Evolutionary conservation across 1,284 basidiomycete genomes (phyloP).

Genomic region (Irpex lacteus): DNA sequence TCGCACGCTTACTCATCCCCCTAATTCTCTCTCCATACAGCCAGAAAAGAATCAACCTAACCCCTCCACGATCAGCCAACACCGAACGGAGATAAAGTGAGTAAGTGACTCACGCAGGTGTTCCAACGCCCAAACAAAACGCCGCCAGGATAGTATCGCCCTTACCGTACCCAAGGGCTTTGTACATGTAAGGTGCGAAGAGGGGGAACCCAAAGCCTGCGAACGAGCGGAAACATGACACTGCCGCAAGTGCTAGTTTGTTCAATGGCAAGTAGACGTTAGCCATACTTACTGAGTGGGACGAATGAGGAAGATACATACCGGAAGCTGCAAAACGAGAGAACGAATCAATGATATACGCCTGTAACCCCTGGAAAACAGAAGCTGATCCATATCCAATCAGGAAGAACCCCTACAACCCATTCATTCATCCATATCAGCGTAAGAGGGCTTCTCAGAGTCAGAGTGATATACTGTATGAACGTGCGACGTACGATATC

Average conservation of each 20-base stretch:
- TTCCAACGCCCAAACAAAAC: conserved; percentile 51
- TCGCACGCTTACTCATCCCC: conserved; percentile 22
- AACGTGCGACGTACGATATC: conserved; percentile 46
- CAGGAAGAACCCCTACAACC: conserved; percentile 47
- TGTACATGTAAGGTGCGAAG: conserved; percentile 64
- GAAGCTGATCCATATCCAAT: conserved; percentile 52
- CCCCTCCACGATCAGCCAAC: not conserved
- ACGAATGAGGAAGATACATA: no score
- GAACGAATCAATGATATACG: conserved; percentile 65
- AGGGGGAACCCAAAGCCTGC: conserved; percentile 67
- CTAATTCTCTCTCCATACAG: conserved; percentile 46
- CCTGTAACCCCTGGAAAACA: conserved; percentile 54
- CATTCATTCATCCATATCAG: no score
- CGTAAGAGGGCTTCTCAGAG: no score
- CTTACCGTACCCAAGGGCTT: conserved; percentile 56
- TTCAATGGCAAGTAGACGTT: not conserved
- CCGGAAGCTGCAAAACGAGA: conserved; percentile 62
- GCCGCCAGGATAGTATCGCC: conserved; percentile 60
- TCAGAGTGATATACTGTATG: no score
- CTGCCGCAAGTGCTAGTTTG: conserved; percentile 54
- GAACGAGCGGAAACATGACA: conserved; percentile 52
- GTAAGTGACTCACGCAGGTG: conserved; percentile 49
- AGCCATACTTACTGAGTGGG: no score
- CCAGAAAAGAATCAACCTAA: conserved; percentile 51
- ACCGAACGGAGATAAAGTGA: not conserved